phyloP scores from a whole-genome alignment of 306 rosid species.

The Acacia melanoxylon region DNA sequence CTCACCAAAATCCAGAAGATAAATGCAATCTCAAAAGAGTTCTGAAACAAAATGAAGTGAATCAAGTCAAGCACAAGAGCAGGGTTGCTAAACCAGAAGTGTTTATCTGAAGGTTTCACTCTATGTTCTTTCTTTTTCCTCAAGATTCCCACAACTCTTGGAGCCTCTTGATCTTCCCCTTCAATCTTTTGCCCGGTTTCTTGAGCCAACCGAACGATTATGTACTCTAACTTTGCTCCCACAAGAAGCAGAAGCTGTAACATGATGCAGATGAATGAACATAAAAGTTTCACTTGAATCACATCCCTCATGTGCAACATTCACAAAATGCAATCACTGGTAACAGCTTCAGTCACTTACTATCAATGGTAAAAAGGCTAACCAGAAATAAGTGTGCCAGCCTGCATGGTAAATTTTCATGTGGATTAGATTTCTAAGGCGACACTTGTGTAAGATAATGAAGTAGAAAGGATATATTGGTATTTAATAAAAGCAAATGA shows the following conservation, averaged over 20 bases:
- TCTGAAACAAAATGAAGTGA: slow-evolving; percentile 94
- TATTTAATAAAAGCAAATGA: not conserved
- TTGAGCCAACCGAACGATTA: slow-evolving; percentile 67
- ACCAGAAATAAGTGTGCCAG: slow-evolving; percentile 96
- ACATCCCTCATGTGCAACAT: slow-evolving; percentile 7
- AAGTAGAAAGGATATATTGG: not conserved
- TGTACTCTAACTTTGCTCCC: slow-evolving; percentile 86
- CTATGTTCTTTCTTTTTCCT: not conserved
- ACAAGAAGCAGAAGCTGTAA: slow-evolving; percentile 82
- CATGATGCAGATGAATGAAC: slow-evolving; percentile 23
- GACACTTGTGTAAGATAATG: not conserved
- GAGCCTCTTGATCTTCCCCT: slow-evolving; percentile 3
- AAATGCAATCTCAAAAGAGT: slow-evolving; percentile 91
- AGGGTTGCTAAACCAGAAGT: slow-evolving; percentile 75
- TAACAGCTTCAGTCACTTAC: slow-evolving; percentile 50
- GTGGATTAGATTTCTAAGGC: not conserved
- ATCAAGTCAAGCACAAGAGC: slow-evolving; percentile 60
- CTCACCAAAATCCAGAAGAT: slow-evolving; percentile 93
- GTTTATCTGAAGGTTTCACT: slow-evolving; percentile 76
- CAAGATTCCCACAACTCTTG: slow-evolving; percentile 5
- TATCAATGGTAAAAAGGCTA: slow-evolving; percentile 81
- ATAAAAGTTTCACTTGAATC: slow-evolving; percentile 15
- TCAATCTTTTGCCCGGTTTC: slow-evolving; percentile 25
- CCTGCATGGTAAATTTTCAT: slow-evolving; percentile 51
- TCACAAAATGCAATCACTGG: slow-evolving; percentile 13